Evolutionary conservation across 768 basidiomycete species (phyloP).

Genomic region (Podaxis sp.): DNA sequence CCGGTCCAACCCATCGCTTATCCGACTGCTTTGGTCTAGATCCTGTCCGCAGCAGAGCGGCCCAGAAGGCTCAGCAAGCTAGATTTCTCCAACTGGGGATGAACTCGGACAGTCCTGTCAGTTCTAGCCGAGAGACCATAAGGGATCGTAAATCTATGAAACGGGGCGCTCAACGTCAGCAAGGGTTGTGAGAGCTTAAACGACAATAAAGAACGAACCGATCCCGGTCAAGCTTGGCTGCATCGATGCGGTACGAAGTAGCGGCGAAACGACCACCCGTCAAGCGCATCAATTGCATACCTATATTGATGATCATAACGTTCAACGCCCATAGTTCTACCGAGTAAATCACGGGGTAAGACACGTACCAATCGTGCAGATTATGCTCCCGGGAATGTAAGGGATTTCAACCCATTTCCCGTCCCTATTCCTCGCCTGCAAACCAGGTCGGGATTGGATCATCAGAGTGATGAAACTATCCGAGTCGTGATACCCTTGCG

Average conservation of each 20-base stretch:
- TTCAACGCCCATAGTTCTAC: neutral
- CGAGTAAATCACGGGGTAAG: neutral
- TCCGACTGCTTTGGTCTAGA: neutral
- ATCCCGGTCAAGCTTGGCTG: neutral
- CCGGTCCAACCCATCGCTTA: neutral
- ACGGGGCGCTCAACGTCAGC: neutral
- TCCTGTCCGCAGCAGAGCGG: neutral
- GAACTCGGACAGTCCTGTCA: neutral
- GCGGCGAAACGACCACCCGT: constrained; percentile 2
- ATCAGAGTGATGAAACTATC: constrained; percentile 9
- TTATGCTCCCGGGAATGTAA: constrained; percentile 1
- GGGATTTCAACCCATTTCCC: constrained; percentile 8
- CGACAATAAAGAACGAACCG: neutral
- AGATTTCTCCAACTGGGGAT: constrained; percentile 3
- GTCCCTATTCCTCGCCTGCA: constrained; percentile 5
- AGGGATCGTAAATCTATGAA: constrained; percentile 6
- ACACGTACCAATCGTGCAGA: constrained; percentile 5
- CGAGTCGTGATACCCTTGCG: neutral
- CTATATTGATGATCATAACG: neutral
- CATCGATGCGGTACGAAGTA: constrained; percentile 4
- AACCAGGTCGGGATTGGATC: constrained; percentile 1
- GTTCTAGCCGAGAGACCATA: neutral
- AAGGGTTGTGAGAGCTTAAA: neutral
- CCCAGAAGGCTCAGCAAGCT: constrained; percentile 2
- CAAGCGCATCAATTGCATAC: constrained; percentile 8